phyloP scores from a whole-genome alignment of 805 yeast genomes.

The Starmerella sirachaensis region DNA sequence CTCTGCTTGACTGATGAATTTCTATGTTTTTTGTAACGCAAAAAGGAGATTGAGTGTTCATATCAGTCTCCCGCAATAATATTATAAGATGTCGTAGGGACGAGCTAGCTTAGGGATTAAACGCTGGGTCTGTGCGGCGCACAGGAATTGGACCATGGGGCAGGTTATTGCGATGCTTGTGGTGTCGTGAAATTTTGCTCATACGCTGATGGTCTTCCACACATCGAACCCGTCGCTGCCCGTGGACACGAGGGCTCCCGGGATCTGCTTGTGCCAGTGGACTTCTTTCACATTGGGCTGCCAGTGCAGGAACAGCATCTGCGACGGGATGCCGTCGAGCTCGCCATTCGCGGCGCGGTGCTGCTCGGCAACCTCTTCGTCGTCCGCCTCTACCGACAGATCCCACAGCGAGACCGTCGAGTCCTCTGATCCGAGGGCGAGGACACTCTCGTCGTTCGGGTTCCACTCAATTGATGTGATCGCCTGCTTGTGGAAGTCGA shows the following conservation, averaged over 20 bases:
- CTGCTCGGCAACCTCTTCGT: conserved; percentile 87
- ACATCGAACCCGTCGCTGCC: conserved; percentile 90
- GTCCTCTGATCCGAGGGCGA: conserved; percentile 93
- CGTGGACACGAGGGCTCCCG: conserved; percentile 87
- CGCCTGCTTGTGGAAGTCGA: conserved; percentile 88
- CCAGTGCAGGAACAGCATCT: conserved; percentile 93
- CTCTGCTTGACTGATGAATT: background rate
- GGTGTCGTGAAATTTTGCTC: conserved; percentile 21
- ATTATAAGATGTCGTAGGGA: too few species aligned
- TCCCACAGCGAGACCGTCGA: conserved; percentile 97
- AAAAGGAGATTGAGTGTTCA: too few species aligned
- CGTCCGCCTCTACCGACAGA: conserved; percentile 96
- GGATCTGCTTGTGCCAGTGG: conserved; percentile 94
- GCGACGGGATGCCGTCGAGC: conserved; percentile 85
- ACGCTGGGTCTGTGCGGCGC: too few species aligned
- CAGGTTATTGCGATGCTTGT: too few species aligned
- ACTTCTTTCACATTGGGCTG: conserved; percentile 96
- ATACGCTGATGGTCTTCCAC: conserved; percentile 95
- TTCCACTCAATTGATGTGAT: conserved; percentile 89
- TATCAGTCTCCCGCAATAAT: too few species aligned
- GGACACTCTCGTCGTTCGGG: conserved; percentile 87
- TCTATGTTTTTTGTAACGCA: background rate
- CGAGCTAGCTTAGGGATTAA: too few species aligned
- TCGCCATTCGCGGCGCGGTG: conserved; percentile 59
- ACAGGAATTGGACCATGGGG: too few species aligned